These are phyloP conservation scores for Kickxella alabastrina DNA, from an alignment of 192 early-diverging fungal species.

Conservation along the genomic window DNA sequence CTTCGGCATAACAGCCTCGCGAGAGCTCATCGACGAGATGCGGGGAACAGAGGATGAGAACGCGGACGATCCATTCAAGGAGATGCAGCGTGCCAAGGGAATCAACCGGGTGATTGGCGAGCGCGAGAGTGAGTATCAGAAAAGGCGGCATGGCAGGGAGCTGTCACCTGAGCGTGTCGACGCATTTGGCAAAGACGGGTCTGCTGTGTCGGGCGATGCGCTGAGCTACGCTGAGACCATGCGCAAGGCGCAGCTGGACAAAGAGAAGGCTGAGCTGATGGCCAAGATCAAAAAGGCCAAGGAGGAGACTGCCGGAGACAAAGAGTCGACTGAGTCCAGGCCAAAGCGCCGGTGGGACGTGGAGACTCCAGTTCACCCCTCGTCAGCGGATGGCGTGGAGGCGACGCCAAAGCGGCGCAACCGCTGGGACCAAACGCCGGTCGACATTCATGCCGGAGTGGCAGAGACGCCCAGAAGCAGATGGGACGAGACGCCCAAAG, in stretches of 20 bases:
- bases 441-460: slow-evolving; percentile 43
- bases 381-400: slow-evolving; percentile 11
- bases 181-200: slow-evolving; percentile 57
- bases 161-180: slow-evolving; percentile 82
- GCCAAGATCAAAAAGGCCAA: slow-evolving; percentile 69
- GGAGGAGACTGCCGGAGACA: slow-evolving; percentile 33
- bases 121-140: slow-evolving; percentile 82
- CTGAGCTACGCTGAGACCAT: slow-evolving; percentile 83
- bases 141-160: slow-evolving; percentile 67
- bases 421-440: slow-evolving; percentile 70
- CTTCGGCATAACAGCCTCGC: slow-evolving; percentile 73
- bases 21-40: slow-evolving; percentile 70
- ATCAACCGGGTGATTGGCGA: slow-evolving; percentile 71
- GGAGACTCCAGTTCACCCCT: slow-evolving; percentile 64
- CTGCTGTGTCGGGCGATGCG: slow-evolving; percentile 42
- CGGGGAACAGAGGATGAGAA: slow-evolving; percentile 50
- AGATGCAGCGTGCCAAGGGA: slow-evolving; percentile 27
- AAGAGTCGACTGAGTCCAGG: slow-evolving; percentile 28
- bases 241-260: slow-evolving; percentile 79
- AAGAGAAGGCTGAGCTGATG: slow-evolving; percentile 69
- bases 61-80: slow-evolving; percentile 63
- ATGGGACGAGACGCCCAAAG: slow-evolving; percentile 65
- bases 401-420: slow-evolving; percentile 49
- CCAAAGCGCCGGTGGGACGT: slow-evolving; percentile 84
- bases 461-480: slow-evolving; percentile 39